Evolutionary conservation across 768 basidiomycete genomes (phyloP), one percentile per base, ranked within the genome.

Genomic region (Porphyrellus cyaneotinctus): DNA sequence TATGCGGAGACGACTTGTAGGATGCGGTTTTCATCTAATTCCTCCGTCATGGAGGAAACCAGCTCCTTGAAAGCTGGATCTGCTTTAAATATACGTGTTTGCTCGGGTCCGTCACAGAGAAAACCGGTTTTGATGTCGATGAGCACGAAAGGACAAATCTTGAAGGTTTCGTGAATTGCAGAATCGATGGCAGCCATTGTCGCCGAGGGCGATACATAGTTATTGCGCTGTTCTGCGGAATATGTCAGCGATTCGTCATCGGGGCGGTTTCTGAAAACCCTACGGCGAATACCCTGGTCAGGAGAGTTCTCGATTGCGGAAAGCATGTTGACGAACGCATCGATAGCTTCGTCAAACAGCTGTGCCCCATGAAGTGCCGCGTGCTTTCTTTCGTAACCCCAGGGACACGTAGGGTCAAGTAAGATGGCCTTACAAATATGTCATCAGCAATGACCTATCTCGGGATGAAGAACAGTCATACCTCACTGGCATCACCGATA

Each of bases 401-500:
- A 33, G 7, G 37, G 53, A 15, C 20, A 45, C 3, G 35, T 31
- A n/a, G 32, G 53, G 13, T 54, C 44, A 4, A 18, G 23, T 22
- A 23, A 12, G 15, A 17, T 20, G 9, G n/a, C 26, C 37, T 38
- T 18, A 4, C 6, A 13, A 22, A 10, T 4, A 38, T 20, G 13
- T 38, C 35, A 17, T 36, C 20, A 38, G 10, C 10, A 15, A n/a
- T 4, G n/a, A 24, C 17, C 6, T 10, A 11, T 10, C 14, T n/a
- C 37, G 22, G n/a, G 6, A 38, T 38, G 37, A 24, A 46, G 4
- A 17, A 36, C 8, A 37, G 28, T 15, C 33, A 42, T 51, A 61
- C 59, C 31, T 53, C 18, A 20, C 56, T 38, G 6, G 59, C 59
- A 18, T 61, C 59, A 8, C 39, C 23, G 14, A 61, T 22, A 28